Evolutionary conservation across 192 early-diverging fungal genomes (phyloP), one percentile per base, ranked within the genome.

Genomic region (Radiomyces spectabilis): DNA sequence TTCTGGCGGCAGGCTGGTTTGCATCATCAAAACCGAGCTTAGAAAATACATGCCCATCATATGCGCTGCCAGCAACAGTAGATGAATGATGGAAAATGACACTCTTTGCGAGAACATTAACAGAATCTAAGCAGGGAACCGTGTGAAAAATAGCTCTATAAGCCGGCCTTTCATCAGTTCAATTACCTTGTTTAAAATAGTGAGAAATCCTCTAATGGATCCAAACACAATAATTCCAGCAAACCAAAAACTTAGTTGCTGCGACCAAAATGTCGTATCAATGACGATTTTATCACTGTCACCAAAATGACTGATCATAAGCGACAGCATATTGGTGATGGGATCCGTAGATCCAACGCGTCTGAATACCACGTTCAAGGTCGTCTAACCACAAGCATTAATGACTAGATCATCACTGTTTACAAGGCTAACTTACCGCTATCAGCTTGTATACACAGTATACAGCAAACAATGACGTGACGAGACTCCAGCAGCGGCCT

Each of bases 1-100:
- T 59, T 94, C 83, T 12, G 76, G 68, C 13, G 94, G 92, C 55
- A 97, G 42, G 41, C 78, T 93, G 69, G 88, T 83, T 48, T 92
- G 82, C 84, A 98, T 87, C 85, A 96, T 91, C 26, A 98, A 67
- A 7, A 98, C 85, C 1, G 88, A 84, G n/a, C 83, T 85, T 18
- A 94, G 66, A 66, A 94, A 91, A 66, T 98, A 98, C 61, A 93
- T 86, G 40, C 89, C 89, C 85, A 96, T 89, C 30, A 95, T 79
- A 54, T 92, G 86, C 2, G 93, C 84, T 46, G 94, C 69, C 42
- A 91, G 79, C 22, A 94, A 59, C 0, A 93, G 81, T 10, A 91
- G 73, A 51, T 82, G 84, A 47, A 83, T 85, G 15, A 83, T 82
- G 3, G 86, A 87, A 12, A 94, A 60, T 19, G 85, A 78, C 13